Percentiles rank a stretch among this genome's conserved stretches.
Evolutionary conservation across 345 rosid species (phyloP).

Genomic region (Salix arbutifolia): DNA sequence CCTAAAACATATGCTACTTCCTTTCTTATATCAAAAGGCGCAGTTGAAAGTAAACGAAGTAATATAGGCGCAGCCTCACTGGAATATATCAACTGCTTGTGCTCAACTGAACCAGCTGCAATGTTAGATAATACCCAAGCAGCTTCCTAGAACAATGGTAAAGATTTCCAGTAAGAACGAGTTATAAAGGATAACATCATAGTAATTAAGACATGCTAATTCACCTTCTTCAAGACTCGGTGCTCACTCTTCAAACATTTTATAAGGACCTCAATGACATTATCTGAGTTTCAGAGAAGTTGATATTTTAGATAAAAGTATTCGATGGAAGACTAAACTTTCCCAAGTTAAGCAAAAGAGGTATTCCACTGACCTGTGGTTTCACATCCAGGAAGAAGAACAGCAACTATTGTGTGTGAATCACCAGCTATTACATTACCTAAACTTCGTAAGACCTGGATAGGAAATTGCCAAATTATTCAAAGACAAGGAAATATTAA

Average conservation of each 20-base stretch:
- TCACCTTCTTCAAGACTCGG: constrained; percentile 87
- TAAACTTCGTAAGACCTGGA: constrained; percentile 76
- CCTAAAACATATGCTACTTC: constrained; percentile 92
- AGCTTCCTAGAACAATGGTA: constrained; percentile 58
- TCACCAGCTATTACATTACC: constrained; percentile 94
- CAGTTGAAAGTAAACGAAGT: constrained; percentile 60
- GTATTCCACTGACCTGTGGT: constrained; percentile 53
- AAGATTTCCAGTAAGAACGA: constrained; percentile 5
- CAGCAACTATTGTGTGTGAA: constrained; percentile 52
- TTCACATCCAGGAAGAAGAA: constrained; percentile 59
- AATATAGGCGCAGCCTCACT: constrained; percentile 68
- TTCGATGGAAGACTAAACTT: constrained; percentile 1
- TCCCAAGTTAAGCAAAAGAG: constrained; percentile 16
- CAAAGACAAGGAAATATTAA: not conserved
- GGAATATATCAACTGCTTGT: constrained; percentile 63
- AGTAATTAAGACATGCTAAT: not conserved
- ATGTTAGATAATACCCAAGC: constrained; percentile 94
- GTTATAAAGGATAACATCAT: not conserved
- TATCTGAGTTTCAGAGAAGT: constrained; percentile 42
- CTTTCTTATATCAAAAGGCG: constrained; percentile 82
- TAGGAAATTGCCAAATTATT: constrained; percentile 14
- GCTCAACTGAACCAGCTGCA: constrained; percentile 89
- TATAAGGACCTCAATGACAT: constrained; percentile 54
- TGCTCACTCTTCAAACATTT: constrained; percentile 92
- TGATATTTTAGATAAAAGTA: constrained; percentile 11